Base-by-base conservation (phyloP, 208 protist genomes). In the Leishmania guyanensis region DNA sequence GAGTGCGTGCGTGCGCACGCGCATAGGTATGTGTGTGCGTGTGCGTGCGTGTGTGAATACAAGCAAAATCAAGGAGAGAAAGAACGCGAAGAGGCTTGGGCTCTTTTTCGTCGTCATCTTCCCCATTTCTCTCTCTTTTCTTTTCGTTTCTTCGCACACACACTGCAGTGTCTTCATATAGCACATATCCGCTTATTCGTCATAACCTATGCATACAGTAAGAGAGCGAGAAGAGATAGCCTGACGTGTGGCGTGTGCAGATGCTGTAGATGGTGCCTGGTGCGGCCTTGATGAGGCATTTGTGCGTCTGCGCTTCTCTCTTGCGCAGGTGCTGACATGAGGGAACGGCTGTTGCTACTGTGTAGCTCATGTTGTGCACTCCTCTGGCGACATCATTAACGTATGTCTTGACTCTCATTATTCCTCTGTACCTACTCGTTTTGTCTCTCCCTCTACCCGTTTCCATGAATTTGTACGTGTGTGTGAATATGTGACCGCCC, bases 91-190 rank as follows among this genome's bases (percentile, higher is more conserved):
- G 4, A 69, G 33, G 8, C 10, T 50, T 26, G 33, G 39, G 10
- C 60, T 29, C 39, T 10, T 73, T 54, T 73, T 53, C 9, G 51
- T 73, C 46, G 12, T 53, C 10, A 3, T n/a, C 12, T 5, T 78
- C 48, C 64, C 39, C 50, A 58, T 56, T 22, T 78, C 1, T 46
- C 29, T 66, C 58, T 78, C 79, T 43, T 77, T 72, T 29, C 69
- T n/a, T 73, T 53, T 26, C 69, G 14, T 43, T 33, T 73, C 36
- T 50, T 68, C 39, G 5, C 9, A 22, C 16, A 14, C 66, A 43
- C 36, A 29, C 39, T 39, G 66, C 66, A 48, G 14, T 17, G 20
- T 17, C 36, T 22, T 50, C 2, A 5, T 29, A 71, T 26, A 43
- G 4, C 66, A 43, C 6, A 3, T 43, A 1, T 71, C 29, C 17